Conservation (phyloP, 306 rosid species). For the Cicer arietinum region DNA sequence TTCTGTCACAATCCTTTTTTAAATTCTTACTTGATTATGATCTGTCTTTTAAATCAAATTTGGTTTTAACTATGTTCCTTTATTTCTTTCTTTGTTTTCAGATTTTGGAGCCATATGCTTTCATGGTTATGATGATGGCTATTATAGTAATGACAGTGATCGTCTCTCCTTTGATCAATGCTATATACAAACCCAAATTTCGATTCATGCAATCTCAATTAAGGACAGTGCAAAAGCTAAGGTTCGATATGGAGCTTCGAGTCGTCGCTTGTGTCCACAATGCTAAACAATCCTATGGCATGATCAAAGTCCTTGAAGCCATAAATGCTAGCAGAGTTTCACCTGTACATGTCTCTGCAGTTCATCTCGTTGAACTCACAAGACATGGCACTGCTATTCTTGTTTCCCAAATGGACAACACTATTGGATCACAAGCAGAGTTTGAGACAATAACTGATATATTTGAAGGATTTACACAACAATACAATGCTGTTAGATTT, state of each 20-base stretch:
- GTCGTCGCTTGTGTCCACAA: conserved; percentile 44
- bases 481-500: conserved; percentile 28
- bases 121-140: conserved; percentile 29
- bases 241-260: conserved; percentile 43
- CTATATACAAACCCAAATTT: conserved; percentile 42
- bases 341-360: conserved; percentile 42
- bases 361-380: conserved; percentile 46
- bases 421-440: conserved; percentile 2
- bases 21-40: background rate
- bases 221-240: conserved; percentile 42
- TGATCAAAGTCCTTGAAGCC: conserved; percentile 41
- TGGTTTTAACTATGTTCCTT: background rate
- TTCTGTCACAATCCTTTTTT: background rate
- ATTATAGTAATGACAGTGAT: conserved; percentile 37
- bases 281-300: conserved; percentile 25
- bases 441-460: conserved; percentile 31
- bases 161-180: conserved; percentile 44
- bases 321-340: conserved; percentile 36
- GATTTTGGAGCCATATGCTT: conserved; percentile 28
- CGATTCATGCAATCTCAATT: conserved; percentile 30
- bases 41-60: background rate
- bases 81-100: conserved; percentile 1
- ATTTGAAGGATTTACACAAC: conserved; percentile 5
- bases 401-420: conserved; percentile 33
- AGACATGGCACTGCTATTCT: conserved; percentile 45